Conservation (phyloP, 345 rosid genomes). For the Gossypium mustelinum region DNA sequence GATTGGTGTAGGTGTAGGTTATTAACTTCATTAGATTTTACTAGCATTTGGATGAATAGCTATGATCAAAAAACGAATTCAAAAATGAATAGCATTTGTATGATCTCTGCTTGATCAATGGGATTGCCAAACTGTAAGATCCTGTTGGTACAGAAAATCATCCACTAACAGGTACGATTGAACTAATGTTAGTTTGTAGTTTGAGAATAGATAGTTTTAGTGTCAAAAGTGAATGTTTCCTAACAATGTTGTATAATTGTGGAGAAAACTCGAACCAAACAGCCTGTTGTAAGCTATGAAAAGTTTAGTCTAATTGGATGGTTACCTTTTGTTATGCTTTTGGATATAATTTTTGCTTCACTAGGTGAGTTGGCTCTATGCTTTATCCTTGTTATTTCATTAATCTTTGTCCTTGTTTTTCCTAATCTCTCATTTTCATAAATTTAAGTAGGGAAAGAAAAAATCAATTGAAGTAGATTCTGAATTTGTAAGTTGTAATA, state of each 20-base stretch:
- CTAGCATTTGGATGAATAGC: conserved; percentile 25
- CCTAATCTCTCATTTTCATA: background rate
- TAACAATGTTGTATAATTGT: conserved; percentile 20
- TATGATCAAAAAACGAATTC: conserved; percentile 13
- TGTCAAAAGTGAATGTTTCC: conserved; percentile 12
- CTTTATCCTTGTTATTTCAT: background rate
- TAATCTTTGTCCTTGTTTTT: background rate
- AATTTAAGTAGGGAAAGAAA: background rate
- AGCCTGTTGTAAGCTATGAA: conserved; percentile 11
- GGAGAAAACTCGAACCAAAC: conserved; percentile 12
- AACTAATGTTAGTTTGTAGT: conserved; percentile 13
- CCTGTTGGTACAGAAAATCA: background rate
- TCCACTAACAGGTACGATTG: background rate
- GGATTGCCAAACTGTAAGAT: conserved; percentile 10
- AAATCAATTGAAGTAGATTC: background rate
- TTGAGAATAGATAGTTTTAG: conserved; percentile 12
- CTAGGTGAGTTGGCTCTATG: background rate
- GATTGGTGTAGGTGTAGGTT: conserved; percentile 27
- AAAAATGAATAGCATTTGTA: background rate
- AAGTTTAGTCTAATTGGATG: background rate
- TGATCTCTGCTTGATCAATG: background rate
- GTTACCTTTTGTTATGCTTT: background rate
- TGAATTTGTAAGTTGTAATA: background rate
- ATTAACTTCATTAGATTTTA: conserved; percentile 21
- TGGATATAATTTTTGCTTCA: background rate